Evolutionary conservation across 2,329 filamentous ascomycete genomes (phyloP), one percentile per base, ranked within the genome.

Genomic region (Penicillium corylophilum): DNA sequence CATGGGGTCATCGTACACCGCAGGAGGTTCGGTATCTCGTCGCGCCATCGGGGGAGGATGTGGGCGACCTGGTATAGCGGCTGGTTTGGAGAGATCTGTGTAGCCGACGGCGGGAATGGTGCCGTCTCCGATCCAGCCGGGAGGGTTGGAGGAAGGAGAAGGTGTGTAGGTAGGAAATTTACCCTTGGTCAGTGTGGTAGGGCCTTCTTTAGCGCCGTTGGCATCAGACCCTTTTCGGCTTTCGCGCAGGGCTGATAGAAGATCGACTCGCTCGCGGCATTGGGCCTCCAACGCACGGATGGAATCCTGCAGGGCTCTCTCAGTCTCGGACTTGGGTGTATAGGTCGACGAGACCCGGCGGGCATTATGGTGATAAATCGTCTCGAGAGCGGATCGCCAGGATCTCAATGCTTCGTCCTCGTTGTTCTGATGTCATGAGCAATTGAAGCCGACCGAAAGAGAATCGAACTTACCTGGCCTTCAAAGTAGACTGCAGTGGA

Each of bases 401-500:
- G 90, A 92, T 65, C 90, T 83, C 71, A 95, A 82, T 13, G 94
- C 93, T 79, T 97, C 93, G 51, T 82, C 78, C 75, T 97, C 92
- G 70, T 96, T 93, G 61, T 90, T 90, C 90, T 96, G 64, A 52
- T 53, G 45, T 51, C 49, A 51, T 64, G 49, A 63, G 59, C 51
- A 16, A 55, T 22, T 46, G 38, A 22, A 24, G 16, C 22, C 36
- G 18, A 35, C 36, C 44, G 53, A 31, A 31, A 38, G 38, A 49
- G 48, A 29, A 18, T 8, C 51, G 22, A 20, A 68, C 70, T 26
- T 75, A 95, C 91, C 83, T 95, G 88, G 70, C 87, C 85, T 76
- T 99, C 94, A 72, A 96, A 96, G 75, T 96, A 96, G 47, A 96
- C 89, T 35, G 93, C 93, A 1, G 92, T 97, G 13, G 92, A 96